phyloP scores from a whole-genome alignment of 108 stramenopile species.

The Skeletonema marinoi region DNA sequence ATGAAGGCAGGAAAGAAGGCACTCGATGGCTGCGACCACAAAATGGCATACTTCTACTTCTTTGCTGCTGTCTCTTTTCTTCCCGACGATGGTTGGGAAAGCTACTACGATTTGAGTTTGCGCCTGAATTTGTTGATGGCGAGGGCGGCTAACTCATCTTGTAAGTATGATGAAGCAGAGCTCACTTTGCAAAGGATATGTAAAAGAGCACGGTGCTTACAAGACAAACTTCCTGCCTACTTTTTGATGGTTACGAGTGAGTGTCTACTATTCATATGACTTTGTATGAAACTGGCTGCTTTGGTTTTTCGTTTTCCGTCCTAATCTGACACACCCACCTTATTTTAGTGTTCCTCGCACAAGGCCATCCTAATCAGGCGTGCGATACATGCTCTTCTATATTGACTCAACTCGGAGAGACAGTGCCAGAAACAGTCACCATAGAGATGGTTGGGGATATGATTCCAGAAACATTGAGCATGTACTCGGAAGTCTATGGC shows the following conservation, averaged over 20 bases:
- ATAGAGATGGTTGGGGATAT: not conserved
- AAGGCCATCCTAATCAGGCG: not conserved
- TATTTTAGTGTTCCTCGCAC: too few species aligned
- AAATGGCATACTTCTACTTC: slow-evolving; percentile 23
- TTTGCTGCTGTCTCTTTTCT: slow-evolving; percentile 2
- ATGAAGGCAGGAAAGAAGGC: slow-evolving; percentile 25
- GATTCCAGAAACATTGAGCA: not conserved
- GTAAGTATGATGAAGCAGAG: not conserved
- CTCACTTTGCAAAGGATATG: not conserved
- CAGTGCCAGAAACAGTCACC: not conserved
- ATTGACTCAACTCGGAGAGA: not conserved
- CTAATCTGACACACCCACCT: not conserved
- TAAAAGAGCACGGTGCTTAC: not conserved
- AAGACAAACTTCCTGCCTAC: not conserved
- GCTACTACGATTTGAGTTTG: not conserved
- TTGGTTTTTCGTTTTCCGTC: not conserved
- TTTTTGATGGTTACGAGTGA: not conserved
- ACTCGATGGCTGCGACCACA: slow-evolving; percentile 23
- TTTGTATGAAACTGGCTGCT: not conserved
- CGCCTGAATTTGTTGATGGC: not conserved
- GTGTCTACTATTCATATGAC: not conserved
- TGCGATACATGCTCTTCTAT: not conserved
- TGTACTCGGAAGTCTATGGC: not conserved
- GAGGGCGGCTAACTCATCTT: not conserved
- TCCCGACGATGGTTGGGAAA: slow-evolving; percentile 10